A percentile compares a stretch with the other conserved stretches of the same genome.
Conservation (phyloP, 345 rosid genomes). For the Eucalyptus marginata region DNA sequence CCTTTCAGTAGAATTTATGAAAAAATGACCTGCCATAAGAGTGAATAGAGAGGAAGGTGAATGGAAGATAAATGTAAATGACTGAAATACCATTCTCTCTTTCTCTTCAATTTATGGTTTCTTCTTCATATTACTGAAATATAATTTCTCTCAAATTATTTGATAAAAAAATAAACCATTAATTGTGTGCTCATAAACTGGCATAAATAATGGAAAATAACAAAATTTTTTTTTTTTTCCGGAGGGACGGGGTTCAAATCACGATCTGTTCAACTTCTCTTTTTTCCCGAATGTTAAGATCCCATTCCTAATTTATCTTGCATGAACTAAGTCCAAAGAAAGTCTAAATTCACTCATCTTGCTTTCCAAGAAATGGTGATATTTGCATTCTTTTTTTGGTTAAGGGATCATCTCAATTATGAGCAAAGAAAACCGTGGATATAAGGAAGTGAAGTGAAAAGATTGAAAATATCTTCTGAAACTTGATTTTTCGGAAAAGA, state of each 20-base stretch:
- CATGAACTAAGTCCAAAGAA: background rate
- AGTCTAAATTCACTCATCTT: background rate
- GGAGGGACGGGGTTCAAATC: background rate
- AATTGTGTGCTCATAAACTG: background rate
- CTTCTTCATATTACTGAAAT: background rate
- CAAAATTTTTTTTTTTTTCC: background rate
- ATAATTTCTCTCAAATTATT: background rate
- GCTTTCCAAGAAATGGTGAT: background rate
- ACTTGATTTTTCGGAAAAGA: background rate
- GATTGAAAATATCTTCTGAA: no score
- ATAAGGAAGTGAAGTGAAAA: background rate
- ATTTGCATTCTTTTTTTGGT: background rate
- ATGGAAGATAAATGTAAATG: background rate
- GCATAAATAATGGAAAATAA: background rate
- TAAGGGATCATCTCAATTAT: background rate
- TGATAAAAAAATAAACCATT: background rate
- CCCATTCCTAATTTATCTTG: background rate
- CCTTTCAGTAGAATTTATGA: background rate
- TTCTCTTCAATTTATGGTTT: background rate
- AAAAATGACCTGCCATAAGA: background rate
- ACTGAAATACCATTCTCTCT: background rate
- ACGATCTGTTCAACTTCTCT: background rate
- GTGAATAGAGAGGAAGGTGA: background rate
- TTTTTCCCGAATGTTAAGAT: background rate
- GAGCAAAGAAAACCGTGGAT: background rate